A percentile compares a stretch with the other conserved stretches of the same genome.
Conservation (phyloP, 108 stramenopile species). For the Pseudonitzschia pungens region DNA sequence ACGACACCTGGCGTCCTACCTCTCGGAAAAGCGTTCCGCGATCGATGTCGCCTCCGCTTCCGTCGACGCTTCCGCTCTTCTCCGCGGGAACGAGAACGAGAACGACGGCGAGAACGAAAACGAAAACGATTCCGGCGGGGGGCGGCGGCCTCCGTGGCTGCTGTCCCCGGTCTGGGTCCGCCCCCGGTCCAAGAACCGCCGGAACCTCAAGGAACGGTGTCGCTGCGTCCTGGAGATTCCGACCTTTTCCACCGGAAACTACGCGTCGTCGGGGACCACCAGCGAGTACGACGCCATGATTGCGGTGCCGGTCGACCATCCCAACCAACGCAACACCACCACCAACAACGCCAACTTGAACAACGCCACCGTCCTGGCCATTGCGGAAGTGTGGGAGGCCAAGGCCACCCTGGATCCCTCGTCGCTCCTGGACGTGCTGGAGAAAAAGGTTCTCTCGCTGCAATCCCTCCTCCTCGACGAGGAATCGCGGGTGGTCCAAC, state of each 20-base stretch:
- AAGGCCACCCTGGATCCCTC: slow-evolving; percentile 22
- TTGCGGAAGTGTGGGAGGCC: slow-evolving; percentile 16
- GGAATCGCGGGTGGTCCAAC: background rate
- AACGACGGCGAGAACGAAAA: too few species aligned
- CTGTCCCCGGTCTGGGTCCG: slow-evolving; percentile 15
- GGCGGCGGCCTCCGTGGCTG: background rate
- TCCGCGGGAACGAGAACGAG: too few species aligned
- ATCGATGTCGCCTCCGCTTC: too few species aligned
- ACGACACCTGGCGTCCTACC: background rate
- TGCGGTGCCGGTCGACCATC: background rate
- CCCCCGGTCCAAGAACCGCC: background rate
- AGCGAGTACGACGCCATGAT: slow-evolving; percentile 18
- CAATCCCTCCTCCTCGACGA: background rate
- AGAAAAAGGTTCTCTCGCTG: slow-evolving; percentile 4
- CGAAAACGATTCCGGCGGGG: too few species aligned
- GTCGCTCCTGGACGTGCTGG: background rate
- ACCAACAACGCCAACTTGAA: background rate
- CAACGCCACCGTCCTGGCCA: background rate
- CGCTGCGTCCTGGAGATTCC: slow-evolving; percentile 3
- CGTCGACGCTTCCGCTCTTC: too few species aligned
- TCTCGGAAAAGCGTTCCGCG: background rate
- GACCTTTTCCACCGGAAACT: background rate
- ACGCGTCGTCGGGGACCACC: background rate
- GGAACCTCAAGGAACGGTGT: background rate
- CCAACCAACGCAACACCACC: background rate